Conservation (phyloP, 2,329 filamentous ascomycete genomes). For the Xylaria sp. region DNA sequence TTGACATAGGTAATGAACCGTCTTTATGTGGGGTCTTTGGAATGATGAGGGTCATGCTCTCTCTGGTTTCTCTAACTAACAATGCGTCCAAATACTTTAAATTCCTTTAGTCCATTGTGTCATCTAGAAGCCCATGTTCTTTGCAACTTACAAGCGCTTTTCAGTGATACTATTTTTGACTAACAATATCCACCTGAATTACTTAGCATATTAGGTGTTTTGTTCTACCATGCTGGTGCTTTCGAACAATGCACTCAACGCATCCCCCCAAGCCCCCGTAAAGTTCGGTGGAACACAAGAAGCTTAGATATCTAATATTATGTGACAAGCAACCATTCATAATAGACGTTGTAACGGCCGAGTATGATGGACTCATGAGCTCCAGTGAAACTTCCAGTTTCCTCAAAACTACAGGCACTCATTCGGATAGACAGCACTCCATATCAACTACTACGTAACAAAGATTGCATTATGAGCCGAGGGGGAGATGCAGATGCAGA, state of each 20-base stretch:
- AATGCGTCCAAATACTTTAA: too few species aligned
- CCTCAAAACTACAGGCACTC: background rate
- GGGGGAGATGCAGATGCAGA: slow-evolving; percentile 3
- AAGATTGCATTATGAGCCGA: background rate
- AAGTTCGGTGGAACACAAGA: background rate
- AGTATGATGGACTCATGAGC: background rate
- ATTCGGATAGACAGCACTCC: background rate
- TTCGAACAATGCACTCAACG: background rate
- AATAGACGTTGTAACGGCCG: background rate
- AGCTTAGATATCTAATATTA: background rate
- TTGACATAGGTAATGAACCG: background rate
- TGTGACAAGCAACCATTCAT: background rate
- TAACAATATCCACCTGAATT: background rate
- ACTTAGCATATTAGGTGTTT: background rate
- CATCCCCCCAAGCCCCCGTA: background rate
- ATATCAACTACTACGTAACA: background rate
- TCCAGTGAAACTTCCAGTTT: background rate
- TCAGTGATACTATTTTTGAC: background rate
- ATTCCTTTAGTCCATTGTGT: background rate
- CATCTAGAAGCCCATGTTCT: background rate
- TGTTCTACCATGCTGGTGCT: background rate
- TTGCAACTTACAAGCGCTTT: background rate
- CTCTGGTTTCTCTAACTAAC: background rate
- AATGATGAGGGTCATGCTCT: background rate
- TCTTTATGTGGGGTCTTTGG: background rate